A percentile compares a stretch with the other conserved stretches of the same genome.
Conservation (phyloP, 2,329 filamentous ascomycete genomes). For the Colletotrichum sp. region DNA sequence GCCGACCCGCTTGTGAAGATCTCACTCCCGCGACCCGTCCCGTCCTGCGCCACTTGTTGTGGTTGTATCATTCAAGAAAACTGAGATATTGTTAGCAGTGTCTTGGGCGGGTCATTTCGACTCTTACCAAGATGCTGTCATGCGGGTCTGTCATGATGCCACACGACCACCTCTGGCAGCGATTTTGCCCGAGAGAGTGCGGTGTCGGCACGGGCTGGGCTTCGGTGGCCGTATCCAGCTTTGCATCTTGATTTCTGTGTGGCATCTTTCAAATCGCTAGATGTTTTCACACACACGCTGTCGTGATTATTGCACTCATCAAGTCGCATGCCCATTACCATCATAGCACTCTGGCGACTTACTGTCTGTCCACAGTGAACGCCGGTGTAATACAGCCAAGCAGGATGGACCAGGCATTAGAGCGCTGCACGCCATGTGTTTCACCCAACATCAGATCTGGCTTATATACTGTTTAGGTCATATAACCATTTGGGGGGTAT, state of each 20-base stretch:
- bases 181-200: background rate
- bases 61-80: rapidly evolving
- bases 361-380: background rate
- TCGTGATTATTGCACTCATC: background rate
- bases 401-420: background rate
- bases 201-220: background rate
- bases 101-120: background rate
- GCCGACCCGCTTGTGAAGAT: background rate
- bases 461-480: background rate
- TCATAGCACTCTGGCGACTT: background rate
- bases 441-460: background rate
- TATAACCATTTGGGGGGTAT: rapidly evolving
- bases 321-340: background rate
- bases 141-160: background rate
- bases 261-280: background rate
- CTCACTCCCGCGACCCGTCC: background rate
- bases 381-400: background rate
- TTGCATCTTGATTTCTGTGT: background rate
- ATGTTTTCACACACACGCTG: background rate
- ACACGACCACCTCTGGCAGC: background rate
- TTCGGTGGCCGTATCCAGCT: background rate
- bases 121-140: background rate
- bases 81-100: rapidly evolving
- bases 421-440: background rate
- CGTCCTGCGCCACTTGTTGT: background rate